Conservation (phyloP, 176 grass and related monocot genomes). For the Zea luxurians region DNA sequence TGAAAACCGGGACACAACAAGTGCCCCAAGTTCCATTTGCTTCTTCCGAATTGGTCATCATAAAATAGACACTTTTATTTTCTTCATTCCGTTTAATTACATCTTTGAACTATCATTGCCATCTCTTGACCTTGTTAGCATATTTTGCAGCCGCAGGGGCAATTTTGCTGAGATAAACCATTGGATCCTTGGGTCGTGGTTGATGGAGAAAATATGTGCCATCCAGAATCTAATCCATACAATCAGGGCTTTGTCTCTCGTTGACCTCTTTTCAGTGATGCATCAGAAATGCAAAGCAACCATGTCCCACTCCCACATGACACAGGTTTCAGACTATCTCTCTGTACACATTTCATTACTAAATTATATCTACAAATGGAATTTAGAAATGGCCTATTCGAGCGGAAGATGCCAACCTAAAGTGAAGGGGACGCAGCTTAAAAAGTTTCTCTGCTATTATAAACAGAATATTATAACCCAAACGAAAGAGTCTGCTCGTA, state of each 20-base stretch:
- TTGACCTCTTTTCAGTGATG: conserved; percentile 40
- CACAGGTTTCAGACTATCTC: conserved; percentile 51
- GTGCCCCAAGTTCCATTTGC: conserved; percentile 87
- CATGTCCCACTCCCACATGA: conserved; percentile 57
- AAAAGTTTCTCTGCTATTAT: conserved; percentile 40
- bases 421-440: conserved; percentile 23
- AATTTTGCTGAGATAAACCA: conserved; percentile 78
- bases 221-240: conserved; percentile 93
- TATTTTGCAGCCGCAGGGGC: conserved; percentile 69
- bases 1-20: conserved; percentile 12
- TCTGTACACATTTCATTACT: conserved; percentile 15
- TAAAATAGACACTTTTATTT: conserved; percentile 18
- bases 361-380: conserved; percentile 29
- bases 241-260: conserved; percentile 65
- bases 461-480: conserved; percentile 39
- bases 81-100: neutral
- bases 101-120: conserved; percentile 6
- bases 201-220: conserved; percentile 82
- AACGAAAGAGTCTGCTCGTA: conserved; percentile 5
- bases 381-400: conserved; percentile 12
- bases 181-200: conserved; percentile 76
- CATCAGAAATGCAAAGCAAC: conserved; percentile 40
- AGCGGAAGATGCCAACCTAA: conserved; percentile 40
- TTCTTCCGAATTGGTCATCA: conserved; percentile 71
- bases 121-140: conserved; percentile 53